Conservation (phyloP, 208 protist species). For the Porcisia deanei region DNA sequence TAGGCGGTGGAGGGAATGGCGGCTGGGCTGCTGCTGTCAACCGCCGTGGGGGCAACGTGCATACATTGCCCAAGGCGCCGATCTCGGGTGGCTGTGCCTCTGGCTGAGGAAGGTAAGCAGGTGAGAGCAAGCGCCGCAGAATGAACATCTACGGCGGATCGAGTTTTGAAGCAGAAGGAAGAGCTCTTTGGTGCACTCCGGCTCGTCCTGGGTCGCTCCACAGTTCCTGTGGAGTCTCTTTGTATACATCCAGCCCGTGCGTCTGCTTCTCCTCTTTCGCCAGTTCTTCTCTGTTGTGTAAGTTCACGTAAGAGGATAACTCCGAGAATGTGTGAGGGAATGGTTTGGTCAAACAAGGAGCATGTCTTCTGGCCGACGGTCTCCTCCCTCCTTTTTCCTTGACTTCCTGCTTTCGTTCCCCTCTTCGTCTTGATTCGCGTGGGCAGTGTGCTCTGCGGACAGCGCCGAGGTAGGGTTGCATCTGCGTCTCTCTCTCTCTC, state of each 20-base stretch:
- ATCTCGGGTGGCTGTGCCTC: slow-evolving; percentile 27
- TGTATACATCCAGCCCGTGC: not conserved
- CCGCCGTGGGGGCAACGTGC: slow-evolving; percentile 46
- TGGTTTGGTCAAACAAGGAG: not conserved
- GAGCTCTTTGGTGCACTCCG: not conserved
- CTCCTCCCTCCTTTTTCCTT: not conserved
- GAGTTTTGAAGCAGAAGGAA: not conserved
- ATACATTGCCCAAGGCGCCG: slow-evolving; percentile 44
- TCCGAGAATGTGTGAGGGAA: not conserved
- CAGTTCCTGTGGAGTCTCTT: not conserved
- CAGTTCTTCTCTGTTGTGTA: not conserved
- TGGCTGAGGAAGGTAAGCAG: slow-evolving; percentile 31
- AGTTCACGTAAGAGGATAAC: not conserved
- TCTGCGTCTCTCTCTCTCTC: not conserved
- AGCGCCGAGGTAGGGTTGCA: not conserved
- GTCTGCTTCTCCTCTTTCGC: not conserved
- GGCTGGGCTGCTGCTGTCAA: slow-evolving; percentile 30
- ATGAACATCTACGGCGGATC: not conserved
- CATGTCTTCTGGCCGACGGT: not conserved
- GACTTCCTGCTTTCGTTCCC: not conserved
- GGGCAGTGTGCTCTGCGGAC: not conserved
- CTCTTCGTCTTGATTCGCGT: not conserved
- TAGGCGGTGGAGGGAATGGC: slow-evolving; percentile 15
- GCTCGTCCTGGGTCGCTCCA: not conserved
- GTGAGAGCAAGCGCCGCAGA: not conserved